Conservation (phyloP, 495 filamentous ascomycete species). For the Penicillium verhagenii region DNA sequence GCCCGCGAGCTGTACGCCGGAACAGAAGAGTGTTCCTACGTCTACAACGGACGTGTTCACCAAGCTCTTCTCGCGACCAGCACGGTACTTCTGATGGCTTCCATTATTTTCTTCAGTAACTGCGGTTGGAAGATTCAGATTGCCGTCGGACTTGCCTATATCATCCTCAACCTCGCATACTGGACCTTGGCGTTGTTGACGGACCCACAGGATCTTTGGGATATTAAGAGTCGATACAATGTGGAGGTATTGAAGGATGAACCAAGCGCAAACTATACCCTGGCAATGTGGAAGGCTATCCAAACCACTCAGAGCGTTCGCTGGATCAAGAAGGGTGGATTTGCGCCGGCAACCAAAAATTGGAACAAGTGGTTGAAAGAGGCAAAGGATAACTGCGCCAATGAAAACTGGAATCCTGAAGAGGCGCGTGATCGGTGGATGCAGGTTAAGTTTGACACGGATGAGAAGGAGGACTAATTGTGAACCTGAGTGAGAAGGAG, state of each 20-base stretch:
- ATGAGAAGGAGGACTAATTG: background rate
- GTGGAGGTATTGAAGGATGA: conserved; percentile 14
- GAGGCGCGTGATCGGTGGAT: conserved; percentile 36
- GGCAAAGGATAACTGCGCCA: conserved; percentile 37
- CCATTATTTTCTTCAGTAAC: conserved; percentile 61
- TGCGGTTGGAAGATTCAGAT: conserved; percentile 59
- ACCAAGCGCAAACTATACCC: conserved; percentile 41
- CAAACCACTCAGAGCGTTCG: conserved; percentile 47
- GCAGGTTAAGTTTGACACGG: conserved; percentile 25
- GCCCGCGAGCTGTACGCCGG: conserved; percentile 63
- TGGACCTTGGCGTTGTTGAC: conserved; percentile 39
- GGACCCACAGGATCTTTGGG: conserved; percentile 9
- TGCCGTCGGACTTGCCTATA: conserved; percentile 55
- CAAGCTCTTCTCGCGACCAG: conserved; percentile 55
- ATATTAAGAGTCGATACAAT: conserved; percentile 22
- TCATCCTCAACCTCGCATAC: conserved; percentile 59
- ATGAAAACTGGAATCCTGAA: conserved; percentile 47
- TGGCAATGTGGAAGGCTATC: conserved; percentile 57
- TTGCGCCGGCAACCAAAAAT: conserved; percentile 46
- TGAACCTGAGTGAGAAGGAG: too few species aligned
- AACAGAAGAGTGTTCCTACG: conserved; percentile 56
- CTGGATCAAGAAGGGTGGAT: conserved; percentile 48
- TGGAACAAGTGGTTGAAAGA: conserved; percentile 54
- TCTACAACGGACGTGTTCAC: conserved; percentile 37
- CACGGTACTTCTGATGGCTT: conserved; percentile 60